Evolutionary conservation across 306 rosid genomes (phyloP), one percentile per base, ranked within the genome.

Genomic region (Luffa acutangula): DNA sequence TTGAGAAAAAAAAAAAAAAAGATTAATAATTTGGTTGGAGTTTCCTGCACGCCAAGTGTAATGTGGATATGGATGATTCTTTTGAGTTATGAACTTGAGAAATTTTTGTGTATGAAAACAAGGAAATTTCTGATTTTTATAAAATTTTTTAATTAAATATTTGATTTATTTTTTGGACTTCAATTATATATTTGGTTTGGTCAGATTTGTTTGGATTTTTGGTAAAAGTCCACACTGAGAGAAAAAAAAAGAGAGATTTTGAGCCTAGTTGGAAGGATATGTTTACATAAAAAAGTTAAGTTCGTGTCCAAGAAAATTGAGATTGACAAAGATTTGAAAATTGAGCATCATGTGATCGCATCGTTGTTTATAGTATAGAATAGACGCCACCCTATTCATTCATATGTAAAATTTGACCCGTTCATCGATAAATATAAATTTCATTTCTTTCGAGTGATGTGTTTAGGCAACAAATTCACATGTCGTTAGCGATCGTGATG

Each of bases 21-120:
- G 13, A 64, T 36, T 36, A 64, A 62, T 62, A 64, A 49, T 52
- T 64, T 15, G 52, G 83, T 79, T 83, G 87, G 87, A 86, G 87
- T 84, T 84, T 82, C 87, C 82, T 58, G 59, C 75, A 69, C 75
- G 75, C 14, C 3, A 67, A 18, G 4, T n/a, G 53, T 9, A 42
- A 67, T n/a, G 48, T 67, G 51, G 21, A 65, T 8, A 9, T n/a
- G 8, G 53, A 42, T 41, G 2, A 5, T n/a, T 41, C 15, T n/a
- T 42, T 42, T 18, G 31, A 1, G 8, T 7, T 7, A 2, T 39
- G 45, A 65, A 65, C 1, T 65, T 65, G 43, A 2, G 6, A 33
- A 36, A 34, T 2, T 13, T 64, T 64, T n/a, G 34, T 9, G 75
- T 69, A 12, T 69, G 75, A 69, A 65, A 69, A 42, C 70, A 1